Base-by-base conservation (phyloP, 768 basidiomycete species). In the Kwoniella botswanensis region DNA sequence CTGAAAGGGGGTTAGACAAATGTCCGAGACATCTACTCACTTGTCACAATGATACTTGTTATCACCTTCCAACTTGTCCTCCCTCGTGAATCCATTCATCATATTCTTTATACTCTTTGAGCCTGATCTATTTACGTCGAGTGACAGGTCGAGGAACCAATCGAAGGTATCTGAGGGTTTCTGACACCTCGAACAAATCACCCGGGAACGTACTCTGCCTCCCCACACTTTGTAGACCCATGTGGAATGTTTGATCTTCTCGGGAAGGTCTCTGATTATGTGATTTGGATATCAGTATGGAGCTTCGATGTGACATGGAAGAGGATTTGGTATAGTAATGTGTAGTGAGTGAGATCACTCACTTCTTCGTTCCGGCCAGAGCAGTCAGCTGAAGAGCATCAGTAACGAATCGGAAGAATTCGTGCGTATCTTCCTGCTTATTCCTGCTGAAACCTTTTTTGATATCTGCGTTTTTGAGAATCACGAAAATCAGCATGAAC, bases 11-110 rank as follows among this genome's bases (percentile, higher is more conserved):
- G 1, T n/a, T 50, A 12, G n/a, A 50, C 50, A 46, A 2, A 46
- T 46, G 44, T 4, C 46, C 46, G 2, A 10, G 10, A 50, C 2
- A 15, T 15, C 15, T 46, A 87, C 92, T 77, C 81, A 97, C 94
- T 93, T 98, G 85, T 99, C 97, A 84, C 97, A 99, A 82, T 95
- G 93, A 84, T 99, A 99, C 85, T 95, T 95, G 86, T 99, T 93
- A 6, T 90, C 89, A 0, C 96, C 97, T 71, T 89, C 92, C 72
- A 99, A 84, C 72, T 88, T 86, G 79, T 99, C 97, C 58, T 91
- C 85, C 9, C 89, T 90, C 46, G 92, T 88, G 76, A 97, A 97
- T 6, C 75, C 76, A 50, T 72, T 54, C 64, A 80, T 71, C 79
- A 80, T 80, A 3, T 65, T 57, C 21, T 24, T 44, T 5, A 80